Evolutionary conservation across 2,329 filamentous ascomycete genomes (phyloP).

Genomic region (Cladosporium sphaerospermum): DNA sequence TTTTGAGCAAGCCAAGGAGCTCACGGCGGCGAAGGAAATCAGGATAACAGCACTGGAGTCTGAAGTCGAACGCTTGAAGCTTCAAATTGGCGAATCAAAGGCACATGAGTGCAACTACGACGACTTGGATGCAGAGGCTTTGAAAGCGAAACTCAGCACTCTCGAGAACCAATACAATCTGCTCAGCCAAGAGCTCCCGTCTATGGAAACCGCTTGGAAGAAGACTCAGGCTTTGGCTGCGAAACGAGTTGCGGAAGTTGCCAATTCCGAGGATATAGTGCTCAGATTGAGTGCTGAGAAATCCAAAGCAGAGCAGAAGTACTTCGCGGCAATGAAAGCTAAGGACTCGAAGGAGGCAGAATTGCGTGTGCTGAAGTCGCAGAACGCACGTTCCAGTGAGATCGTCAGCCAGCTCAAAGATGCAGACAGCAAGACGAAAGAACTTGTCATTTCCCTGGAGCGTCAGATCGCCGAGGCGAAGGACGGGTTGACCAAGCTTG

Average conservation of each 20-base stretch:
- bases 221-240: slow-evolving; percentile 78
- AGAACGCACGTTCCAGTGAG: slow-evolving; percentile 85
- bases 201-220: slow-evolving; percentile 86
- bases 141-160: slow-evolving; percentile 66
- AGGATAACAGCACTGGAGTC: slow-evolving; percentile 76
- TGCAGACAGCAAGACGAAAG: slow-evolving; percentile 69
- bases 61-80: slow-evolving; percentile 65
- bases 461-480: slow-evolving; percentile 82
- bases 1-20: slow-evolving; percentile 68
- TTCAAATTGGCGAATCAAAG: slow-evolving; percentile 46
- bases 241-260: slow-evolving; percentile 77
- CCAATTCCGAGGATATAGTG: slow-evolving; percentile 70
- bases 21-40: slow-evolving; percentile 71
- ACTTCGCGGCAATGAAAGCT: slow-evolving; percentile 90
- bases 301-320: slow-evolving; percentile 94
- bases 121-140: slow-evolving; percentile 59
- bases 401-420: slow-evolving; percentile 93
- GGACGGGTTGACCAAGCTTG: slow-evolving; percentile 66
- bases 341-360: slow-evolving; percentile 81
- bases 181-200: slow-evolving; percentile 79
- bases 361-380: slow-evolving; percentile 68
- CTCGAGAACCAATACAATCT: slow-evolving; percentile 75
- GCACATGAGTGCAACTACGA: slow-evolving; percentile 22
- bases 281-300: slow-evolving; percentile 75
- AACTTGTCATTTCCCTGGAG: slow-evolving; percentile 75